Evolutionary conservation across 495 filamentous ascomycete genomes (phyloP), one percentile per base, ranked within the genome.

Genomic region (Filosporella fistucella): DNA sequence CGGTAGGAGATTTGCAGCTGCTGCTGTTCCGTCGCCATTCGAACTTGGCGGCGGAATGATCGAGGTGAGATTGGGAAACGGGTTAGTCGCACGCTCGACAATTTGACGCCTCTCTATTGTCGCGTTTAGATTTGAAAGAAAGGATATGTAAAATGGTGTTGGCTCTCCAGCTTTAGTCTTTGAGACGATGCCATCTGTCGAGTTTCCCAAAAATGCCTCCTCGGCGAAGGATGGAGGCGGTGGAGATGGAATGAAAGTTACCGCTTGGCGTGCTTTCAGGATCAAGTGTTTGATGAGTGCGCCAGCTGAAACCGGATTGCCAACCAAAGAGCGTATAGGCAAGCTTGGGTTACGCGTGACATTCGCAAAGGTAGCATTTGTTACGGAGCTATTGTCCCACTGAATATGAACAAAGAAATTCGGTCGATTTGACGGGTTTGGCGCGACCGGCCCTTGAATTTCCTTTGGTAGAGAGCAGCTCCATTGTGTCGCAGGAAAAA

Each of bases 391-490:
- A 58, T 93, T 93, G 56, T 82, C 79, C 58, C 84, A 94, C 9
- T 80, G 74, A 42, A 96, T 90, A 51, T 91, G 75, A 25, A 95
- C 63, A 20, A 85, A 69, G 59, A 95, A 91, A 40, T 83, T 86
- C 2, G 88, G 89, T 54, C 87, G 75, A 56, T 80, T 69, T 1
- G 81, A 68, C 14, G 64, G 59, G 55, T 81, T 85, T 0, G 82
- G 82, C 8, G 72, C 62, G 35, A 80, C 78, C 7, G 67, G 68
- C 6, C 69, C 62, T 29, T 89, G 83, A 34, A 86, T 59, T 56
- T 87, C 86, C 56, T 88, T 86, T 8, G 90, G 90, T 10, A 93
- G 54, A 9, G 79, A 75, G 57, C 90, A 96, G 58, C 81, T 89
- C 90, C 90, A 96, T 33, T 90, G 61, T 0, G 83, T 84, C 0